Base-by-base conservation (phyloP, 192 early-diverging fungal genomes). In the Entomortierella parvispora region DNA sequence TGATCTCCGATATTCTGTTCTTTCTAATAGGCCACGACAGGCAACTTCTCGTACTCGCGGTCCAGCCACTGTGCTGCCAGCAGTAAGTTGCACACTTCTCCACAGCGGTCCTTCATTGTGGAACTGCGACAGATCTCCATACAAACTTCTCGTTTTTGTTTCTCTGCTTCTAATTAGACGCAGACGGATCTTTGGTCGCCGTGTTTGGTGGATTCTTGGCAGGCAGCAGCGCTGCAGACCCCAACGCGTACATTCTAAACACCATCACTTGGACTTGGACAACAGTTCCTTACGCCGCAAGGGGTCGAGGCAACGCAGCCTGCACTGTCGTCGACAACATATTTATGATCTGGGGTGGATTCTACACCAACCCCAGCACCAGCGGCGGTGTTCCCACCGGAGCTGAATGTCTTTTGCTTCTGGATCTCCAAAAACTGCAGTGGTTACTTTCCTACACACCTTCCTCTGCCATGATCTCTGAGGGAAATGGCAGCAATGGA, bases 341-440 rank as follows among this genome's bases (percentile, higher is more conserved):
- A 1, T 74, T 74, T 29, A 60, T 74, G 2, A 25, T 74, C 46
- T 74, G 70, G 70, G 70, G 70, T 23, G 70, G 70, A 0, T 74
- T 58, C 46, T 60, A 51, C 17, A 37, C 58, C 20, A 54, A 40
- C 32, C 61, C 61, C 17, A 47, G 28, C 22, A 8, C 26, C 1
- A 2, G 12, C 0, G 33, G 37, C 28, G 56, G 54, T 5, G 15
- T 60, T 0, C 70, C 69, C n/a, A 11, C 61, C 0, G 46, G 23
- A 44, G 12, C 20, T 17, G 62, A 65, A 23, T 33, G 46, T n/a
- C 1, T 54, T 22, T 26, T 65, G 3, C 20, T 74, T 25, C 26
- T 74, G 14, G 25, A 20, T 40, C 25, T 65, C 2, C 58, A 61
- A 0, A 59, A 11, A 0, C 15, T 40, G 5, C 17, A 40, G n/a